Evolutionary conservation across 1,284 basidiomycete species (phyloP), one percentile per base, ranked within the genome.

Genomic region (Flammula alnicola): DNA sequence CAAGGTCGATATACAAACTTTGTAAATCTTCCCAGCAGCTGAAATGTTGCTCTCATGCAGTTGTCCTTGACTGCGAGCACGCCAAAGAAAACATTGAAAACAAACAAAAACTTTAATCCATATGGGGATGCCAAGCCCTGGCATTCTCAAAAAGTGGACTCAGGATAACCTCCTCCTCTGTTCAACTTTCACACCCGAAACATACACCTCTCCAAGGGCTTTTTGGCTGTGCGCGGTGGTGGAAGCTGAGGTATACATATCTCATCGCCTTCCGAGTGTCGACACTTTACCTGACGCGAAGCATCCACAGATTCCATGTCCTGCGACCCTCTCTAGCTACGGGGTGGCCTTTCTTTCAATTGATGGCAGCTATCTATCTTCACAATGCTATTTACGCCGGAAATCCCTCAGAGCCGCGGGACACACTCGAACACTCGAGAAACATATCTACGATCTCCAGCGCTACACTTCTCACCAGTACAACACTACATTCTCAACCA

Each of bases 351-450:
- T 32, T 48, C 31, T 35, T 30, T 41, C 37, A 46, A 45, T 55
- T 44, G 47, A 84, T 84, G 82, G 74, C 78, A 46, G 80, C 79
- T 47, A 63, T 82, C 48, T 77, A 78, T 61, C 72, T 83, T 40
- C 82, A 84, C 66, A 77, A 81, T 61, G 72, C 77, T 32, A 62
- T 82, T 46, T 78, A 79, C 62, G 59, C 71, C 41, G 65, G 71
- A 20, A 78, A 79, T 44, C 58, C 67, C 19, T 57, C 67, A 38
- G 65, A 69, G 48, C 54, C 54, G 27, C 47, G 56, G 40, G 44
- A 56, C 47, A 47, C 49, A 41, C 42, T 59, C 30, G 58, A 58
- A 44, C 76, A 77, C 51, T 67, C 70, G 17, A 75, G 79, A 49
- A 76, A 78, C 31, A 54, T 75, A 27, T 83, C 82, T 32, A 76